Conservation (phyloP, 208 protist genomes). For the Naegleria gruberi region DNA sequence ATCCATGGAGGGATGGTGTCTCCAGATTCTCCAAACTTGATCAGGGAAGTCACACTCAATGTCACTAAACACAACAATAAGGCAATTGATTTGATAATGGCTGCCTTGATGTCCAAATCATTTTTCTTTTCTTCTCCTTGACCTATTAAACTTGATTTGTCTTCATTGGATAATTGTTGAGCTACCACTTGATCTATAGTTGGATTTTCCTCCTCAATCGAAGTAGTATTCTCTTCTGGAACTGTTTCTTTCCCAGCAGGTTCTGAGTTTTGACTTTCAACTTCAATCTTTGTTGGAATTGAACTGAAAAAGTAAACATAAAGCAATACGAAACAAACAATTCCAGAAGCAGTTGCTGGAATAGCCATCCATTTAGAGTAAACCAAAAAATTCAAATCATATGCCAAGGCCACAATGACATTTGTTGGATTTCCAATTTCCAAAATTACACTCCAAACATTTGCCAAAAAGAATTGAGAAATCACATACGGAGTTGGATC, state of each 20-base stretch:
- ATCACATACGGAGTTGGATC: constrained; percentile 34
- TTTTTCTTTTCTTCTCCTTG: too few species aligned
- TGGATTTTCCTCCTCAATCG: not conserved
- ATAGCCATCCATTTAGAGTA: constrained; percentile 35
- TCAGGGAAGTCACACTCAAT: not conserved
- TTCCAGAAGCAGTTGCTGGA: constrained; percentile 28
- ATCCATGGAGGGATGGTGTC: constrained; percentile 7
- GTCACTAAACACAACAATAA: constrained; percentile 32
- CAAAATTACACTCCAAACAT: constrained; percentile 33
- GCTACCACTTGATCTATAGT: too few species aligned
- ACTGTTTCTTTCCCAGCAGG: not conserved
- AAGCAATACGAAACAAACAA: not conserved
- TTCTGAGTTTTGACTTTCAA: not conserved
- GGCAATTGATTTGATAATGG: constrained; percentile 20
- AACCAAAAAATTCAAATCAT: constrained; percentile 28
- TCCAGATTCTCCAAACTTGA: constrained; percentile 11
- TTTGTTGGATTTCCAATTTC: constrained; percentile 41
- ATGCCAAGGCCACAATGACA: constrained; percentile 30
- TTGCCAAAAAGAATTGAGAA: constrained; percentile 37
- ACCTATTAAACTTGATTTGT: not conserved
- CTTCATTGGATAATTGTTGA: not conserved
- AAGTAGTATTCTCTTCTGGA: not conserved
- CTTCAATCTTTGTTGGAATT: constrained; percentile 7
- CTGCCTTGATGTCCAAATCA: not conserved
- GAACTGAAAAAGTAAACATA: constrained; percentile 22